Evolutionary conservation across 192 early-diverging fungal genomes (phyloP), one percentile per base, ranked within the genome.

Genomic region (Umbelopsis ramanniana): DNA sequence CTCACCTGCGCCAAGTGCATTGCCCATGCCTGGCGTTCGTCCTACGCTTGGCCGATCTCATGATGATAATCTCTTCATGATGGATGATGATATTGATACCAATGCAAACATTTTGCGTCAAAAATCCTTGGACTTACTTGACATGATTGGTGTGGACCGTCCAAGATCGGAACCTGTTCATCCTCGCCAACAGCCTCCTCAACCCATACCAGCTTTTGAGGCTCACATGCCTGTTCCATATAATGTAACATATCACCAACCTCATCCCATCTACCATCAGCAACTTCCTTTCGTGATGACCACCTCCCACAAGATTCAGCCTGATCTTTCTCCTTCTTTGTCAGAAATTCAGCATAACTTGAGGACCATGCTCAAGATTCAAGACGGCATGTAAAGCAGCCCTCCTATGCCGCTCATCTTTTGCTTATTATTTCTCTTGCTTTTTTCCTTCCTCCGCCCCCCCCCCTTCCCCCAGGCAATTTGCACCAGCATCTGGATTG

Each of bases 291-390:
- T 77, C 37, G 77, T 70, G 23, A 82, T 86, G 82, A 74, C 82
- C 5, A 86, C 82, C 23, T 76, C 81, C 33, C 77, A 78, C 77
- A 46, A 81, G 37, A 53, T 72, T 5, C 46, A 53, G 38, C 50
- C 74, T 37, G 72, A 48, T 35, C 55, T n/a, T 2, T 43, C 67
- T 45, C 38, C 74, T 29, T 69, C 75, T 53, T 50, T 87, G 43
- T 74, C 79, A 48, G 86, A 87, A 63, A 83, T 87, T 17, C 83
- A 83, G 19, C 78, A 83, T 67, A 80, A 68, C 48, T 57, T 87
- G 15, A 78, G 82, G 47, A 85, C 54, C 11, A 68, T 87, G 52
- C 74, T 87, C 2, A 87, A 85, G 68, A 85, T 87, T 71, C 76
- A 82, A 69, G 35, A 29, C 33, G 57, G 57, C 57, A 63, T 63